A percentile compares a stretch with the other conserved stretches of the same genome.
phyloP scores from a whole-genome alignment of 1,284 basidiomycete genomes.

The Dichomitus squalens region DNA sequence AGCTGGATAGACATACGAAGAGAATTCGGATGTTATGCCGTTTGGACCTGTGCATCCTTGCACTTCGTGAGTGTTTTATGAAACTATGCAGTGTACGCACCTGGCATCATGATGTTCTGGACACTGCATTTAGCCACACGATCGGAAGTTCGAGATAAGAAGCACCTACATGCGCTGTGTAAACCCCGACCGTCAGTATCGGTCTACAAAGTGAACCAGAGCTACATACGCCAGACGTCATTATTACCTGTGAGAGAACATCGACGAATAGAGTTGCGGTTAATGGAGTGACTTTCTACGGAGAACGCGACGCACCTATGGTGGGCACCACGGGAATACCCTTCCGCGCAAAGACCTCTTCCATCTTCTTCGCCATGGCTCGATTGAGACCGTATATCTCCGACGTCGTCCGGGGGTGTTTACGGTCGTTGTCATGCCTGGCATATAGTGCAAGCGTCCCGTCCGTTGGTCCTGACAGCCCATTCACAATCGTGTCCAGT shows the following conservation, averaged over 20 bases:
- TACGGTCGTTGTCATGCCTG: constrained; percentile 89
- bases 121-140: constrained; percentile 9
- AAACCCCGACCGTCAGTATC: constrained; percentile 15
- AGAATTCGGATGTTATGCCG: constrained; percentile 75
- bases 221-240: constrained; percentile 80
- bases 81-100: constrained; percentile 31
- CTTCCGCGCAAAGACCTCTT: constrained; percentile 63
- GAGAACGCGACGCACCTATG: constrained; percentile 55
- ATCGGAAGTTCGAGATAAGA: constrained; percentile 1
- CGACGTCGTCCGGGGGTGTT: constrained; percentile 74
- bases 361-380: constrained; percentile 71
- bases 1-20: constrained; percentile 51
- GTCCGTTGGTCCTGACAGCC: neutral
- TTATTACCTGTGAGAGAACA: constrained; percentile 67
- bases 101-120: constrained; percentile 70
- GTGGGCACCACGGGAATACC: constrained; percentile 85
- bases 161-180: constrained; percentile 60
- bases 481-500: neutral
- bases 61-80: constrained; percentile 4
- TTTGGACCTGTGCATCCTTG: constrained; percentile 82
- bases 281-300: constrained; percentile 6
- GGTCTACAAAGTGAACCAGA: constrained; percentile 2
- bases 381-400: constrained; percentile 85
- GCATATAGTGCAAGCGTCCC: neutral
- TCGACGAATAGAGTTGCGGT: constrained; percentile 10